phyloP scores from a whole-genome alignment of 495 filamentous ascomycete species.

The Xylaria venustula region DNA sequence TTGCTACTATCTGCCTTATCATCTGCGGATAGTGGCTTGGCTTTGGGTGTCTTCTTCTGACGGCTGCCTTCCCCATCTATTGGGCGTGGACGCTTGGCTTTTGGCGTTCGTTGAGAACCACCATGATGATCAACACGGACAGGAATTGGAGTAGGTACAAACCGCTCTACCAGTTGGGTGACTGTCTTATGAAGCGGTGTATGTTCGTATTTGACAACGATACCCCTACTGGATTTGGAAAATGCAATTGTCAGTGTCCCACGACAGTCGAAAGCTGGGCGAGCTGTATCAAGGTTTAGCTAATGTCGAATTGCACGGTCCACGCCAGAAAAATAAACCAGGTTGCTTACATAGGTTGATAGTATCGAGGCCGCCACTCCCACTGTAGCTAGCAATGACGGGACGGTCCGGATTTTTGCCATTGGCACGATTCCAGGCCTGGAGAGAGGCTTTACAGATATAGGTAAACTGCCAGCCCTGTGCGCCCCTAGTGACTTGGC shows the following conservation, averaged over 20 bases:
- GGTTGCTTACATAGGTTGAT: constrained; percentile 34
- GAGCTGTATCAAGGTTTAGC: constrained; percentile 31
- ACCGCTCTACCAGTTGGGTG: constrained; percentile 36
- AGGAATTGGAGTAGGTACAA: constrained; percentile 30
- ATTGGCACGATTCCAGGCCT: constrained; percentile 43
- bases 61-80: constrained; percentile 22
- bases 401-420: constrained; percentile 34
- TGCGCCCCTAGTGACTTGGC: constrained; percentile 35
- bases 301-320: constrained; percentile 6
- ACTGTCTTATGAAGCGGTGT: constrained; percentile 49
- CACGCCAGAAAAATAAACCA: not conserved
- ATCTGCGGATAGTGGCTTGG: constrained; percentile 14
- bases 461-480: constrained; percentile 50
- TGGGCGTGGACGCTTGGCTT: constrained; percentile 23
- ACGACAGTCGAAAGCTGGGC: constrained; percentile 51
- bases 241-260: constrained; percentile 45
- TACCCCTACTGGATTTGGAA: constrained; percentile 33
- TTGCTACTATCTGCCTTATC: constrained; percentile 13
- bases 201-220: constrained; percentile 48
- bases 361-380: constrained; percentile 37
- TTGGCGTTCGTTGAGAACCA: constrained; percentile 17
- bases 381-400: constrained; percentile 42
- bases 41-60: constrained; percentile 27
- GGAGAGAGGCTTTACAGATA: constrained; percentile 47
- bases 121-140: constrained; percentile 5